phyloP scores from a whole-genome alignment of 2,329 filamentous ascomycete genomes.

The Alternaria brassicae region DNA sequence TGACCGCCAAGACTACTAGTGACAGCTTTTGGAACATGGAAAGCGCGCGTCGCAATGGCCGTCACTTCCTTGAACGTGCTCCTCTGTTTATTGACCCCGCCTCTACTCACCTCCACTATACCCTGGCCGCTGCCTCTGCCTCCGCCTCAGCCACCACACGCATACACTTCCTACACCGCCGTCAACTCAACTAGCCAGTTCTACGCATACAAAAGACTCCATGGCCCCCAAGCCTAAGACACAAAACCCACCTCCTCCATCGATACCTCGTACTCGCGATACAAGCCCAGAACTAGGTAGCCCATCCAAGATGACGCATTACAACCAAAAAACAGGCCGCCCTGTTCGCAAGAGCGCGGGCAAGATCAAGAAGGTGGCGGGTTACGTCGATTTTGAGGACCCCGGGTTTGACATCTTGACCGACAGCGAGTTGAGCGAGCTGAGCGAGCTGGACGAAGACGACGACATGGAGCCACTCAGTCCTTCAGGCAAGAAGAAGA shows the following conservation, averaged over 20 bases:
- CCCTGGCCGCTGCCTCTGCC: slow-evolving; percentile 9
- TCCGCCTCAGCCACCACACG: slow-evolving; percentile 7
- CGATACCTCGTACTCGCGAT: slow-evolving; percentile 2
- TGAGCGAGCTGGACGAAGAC: slow-evolving; percentile 33
- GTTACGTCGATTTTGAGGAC: slow-evolving; percentile 52
- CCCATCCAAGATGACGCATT: slow-evolving; percentile 37
- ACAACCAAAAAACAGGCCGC: slow-evolving; percentile 52
- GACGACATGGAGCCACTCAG: slow-evolving; percentile 29
- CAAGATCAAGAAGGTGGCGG: slow-evolving; percentile 41
- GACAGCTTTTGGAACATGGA: not conserved
- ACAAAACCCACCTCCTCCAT: slow-evolving; percentile 2
- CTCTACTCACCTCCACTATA: not conserved
- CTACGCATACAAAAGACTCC: not conserved
- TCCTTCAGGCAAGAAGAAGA: slow-evolving; percentile 26
- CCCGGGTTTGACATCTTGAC: slow-evolving; percentile 38
- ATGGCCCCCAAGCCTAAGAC: slow-evolving; percentile 2
- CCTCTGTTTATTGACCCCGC: not conserved
- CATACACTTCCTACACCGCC: slow-evolving; percentile 7
- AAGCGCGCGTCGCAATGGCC: slow-evolving; percentile 12
- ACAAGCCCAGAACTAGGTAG: slow-evolving; percentile 42
- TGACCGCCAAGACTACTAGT: slow-evolving; percentile 15
- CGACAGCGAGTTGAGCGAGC: slow-evolving; percentile 14
- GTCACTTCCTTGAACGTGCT: slow-evolving; percentile 1
- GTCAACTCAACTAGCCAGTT: not conserved
- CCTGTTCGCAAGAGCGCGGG: slow-evolving; percentile 54